These are phyloP conservation scores for Noccaea caerulescens DNA, from an alignment of 345 rosid genomes.

Conservation along the genomic window DNA sequence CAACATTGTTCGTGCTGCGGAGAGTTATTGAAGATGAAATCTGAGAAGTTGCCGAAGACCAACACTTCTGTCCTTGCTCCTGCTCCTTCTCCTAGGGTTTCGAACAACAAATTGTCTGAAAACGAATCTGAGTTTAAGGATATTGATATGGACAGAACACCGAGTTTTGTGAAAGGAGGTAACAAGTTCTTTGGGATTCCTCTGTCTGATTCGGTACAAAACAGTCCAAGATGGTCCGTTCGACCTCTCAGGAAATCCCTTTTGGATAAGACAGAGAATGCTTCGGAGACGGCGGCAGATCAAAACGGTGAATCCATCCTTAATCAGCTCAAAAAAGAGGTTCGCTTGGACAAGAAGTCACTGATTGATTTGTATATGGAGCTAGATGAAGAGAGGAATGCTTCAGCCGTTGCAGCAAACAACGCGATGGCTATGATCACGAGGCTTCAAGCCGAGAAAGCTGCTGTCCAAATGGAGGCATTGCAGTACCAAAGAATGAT, in stretches of 20 bases:
- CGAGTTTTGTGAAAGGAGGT: conserved; percentile 50
- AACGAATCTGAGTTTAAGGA: conserved; percentile 46
- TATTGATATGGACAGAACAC: conserved; percentile 54
- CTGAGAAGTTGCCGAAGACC: conserved; percentile 34
- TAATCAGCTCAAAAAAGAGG: conserved; percentile 73
- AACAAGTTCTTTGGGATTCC: conserved; percentile 82
- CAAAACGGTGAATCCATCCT: conserved; percentile 56
- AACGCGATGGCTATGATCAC: conserved; percentile 97
- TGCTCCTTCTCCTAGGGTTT: conserved; percentile 74
- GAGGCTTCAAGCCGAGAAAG: conserved; percentile 84
- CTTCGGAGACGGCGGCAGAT: conserved; percentile 47
- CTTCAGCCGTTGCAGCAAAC: conserved; percentile 90
- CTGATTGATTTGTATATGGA: conserved; percentile 84
- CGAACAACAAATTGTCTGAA: conserved; percentile 48
- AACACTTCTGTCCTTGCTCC: conserved; percentile 59
- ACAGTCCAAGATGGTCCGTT: conserved; percentile 61
- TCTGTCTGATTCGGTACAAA: conserved; percentile 60
- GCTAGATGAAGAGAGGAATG: conserved; percentile 86
- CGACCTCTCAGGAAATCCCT: conserved; percentile 52
- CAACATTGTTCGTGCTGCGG: conserved; percentile 73
- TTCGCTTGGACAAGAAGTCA: conserved; percentile 78
- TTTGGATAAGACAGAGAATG: conserved; percentile 57
- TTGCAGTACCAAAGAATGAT: conserved; percentile 97
- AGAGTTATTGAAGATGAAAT: conserved; percentile 57
- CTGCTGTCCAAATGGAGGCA: conserved; percentile 96